A percentile compares a stretch with the other conserved stretches of the same genome.
phyloP scores from a whole-genome alignment of 306 rosid species.

The Fragaria nilgerrensis region DNA sequence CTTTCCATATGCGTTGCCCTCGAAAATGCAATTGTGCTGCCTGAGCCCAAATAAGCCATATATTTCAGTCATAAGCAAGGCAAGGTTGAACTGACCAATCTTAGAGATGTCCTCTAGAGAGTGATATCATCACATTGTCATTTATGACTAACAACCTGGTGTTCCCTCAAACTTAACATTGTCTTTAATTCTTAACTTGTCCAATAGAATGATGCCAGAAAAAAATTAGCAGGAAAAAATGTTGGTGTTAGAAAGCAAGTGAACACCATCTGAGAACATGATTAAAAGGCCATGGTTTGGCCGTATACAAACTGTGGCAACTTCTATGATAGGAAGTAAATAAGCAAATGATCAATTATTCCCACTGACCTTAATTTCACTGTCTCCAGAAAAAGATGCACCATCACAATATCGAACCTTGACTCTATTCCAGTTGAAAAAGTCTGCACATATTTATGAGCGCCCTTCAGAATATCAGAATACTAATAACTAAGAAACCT shows the following conservation, averaged over 20 bases:
- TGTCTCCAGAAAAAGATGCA: constrained; percentile 85
- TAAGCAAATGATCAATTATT: neutral
- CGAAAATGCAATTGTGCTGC: constrained; percentile 70
- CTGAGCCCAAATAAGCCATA: constrained; percentile 29
- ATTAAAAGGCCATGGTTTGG: neutral
- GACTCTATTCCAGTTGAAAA: constrained; percentile 90
- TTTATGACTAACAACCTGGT: neutral
- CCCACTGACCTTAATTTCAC: constrained; percentile 56
- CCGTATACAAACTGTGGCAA: neutral
- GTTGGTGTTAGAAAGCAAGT: neutral
- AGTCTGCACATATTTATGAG: constrained; percentile 47
- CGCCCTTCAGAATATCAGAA: constrained; percentile 15
- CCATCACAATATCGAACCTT: constrained; percentile 97
- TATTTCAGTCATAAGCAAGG: neutral
- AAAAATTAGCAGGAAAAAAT: neutral
- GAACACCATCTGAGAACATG: neutral
- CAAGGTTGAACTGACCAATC: neutral
- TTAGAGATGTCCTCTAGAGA: neutral
- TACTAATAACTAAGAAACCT: constrained; percentile 10
- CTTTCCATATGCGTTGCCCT: constrained; percentile 82
- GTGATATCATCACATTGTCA: neutral
- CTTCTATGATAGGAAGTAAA: neutral
- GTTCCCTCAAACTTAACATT: neutral
- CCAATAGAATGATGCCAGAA: neutral
- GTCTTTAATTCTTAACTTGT: neutral